Percentiles rank a stretch among this genome's conserved stretches.
These are phyloP conservation scores for Russula sp. DNA, from an alignment of 768 basidiomycete genomes.

Conservation along the genomic window DNA sequence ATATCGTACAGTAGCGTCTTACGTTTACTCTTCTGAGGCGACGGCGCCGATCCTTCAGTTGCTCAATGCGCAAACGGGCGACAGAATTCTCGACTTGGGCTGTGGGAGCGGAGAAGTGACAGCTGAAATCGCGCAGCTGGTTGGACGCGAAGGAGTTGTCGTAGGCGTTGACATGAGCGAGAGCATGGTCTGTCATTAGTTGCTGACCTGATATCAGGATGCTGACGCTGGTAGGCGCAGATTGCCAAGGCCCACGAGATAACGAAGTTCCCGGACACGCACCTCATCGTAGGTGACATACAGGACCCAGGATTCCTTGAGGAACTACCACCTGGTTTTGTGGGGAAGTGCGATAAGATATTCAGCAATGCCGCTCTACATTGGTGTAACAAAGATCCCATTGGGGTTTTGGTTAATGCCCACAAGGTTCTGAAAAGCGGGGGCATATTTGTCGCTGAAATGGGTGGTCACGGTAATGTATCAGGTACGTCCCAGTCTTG, in stretches of 20 bases:
- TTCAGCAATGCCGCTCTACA: slow-evolving; percentile 80
- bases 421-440: slow-evolving; percentile 58
- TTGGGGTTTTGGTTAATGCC: slow-evolving; percentile 55
- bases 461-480: slow-evolving; percentile 72
- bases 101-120: slow-evolving; percentile 84
- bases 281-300: slow-evolving; percentile 44
- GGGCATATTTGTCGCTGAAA: slow-evolving; percentile 68
- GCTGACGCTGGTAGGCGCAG: slow-evolving; percentile 32
- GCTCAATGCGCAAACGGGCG: slow-evolving; percentile 57
- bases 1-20: slow-evolving; percentile 61
- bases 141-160: slow-evolving; percentile 46
- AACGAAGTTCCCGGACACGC: slow-evolving; percentile 2
- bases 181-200: slow-evolving; percentile 52
- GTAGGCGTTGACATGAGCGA: slow-evolving; percentile 66
- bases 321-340: slow-evolving; percentile 26
- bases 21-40: slow-evolving; percentile 58
- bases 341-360: slow-evolving; percentile 57
- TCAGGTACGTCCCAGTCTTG: slow-evolving; percentile 40
- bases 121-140: slow-evolving; percentile 45
- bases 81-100: slow-evolving; percentile 69
- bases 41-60: slow-evolving; percentile 52
- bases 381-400: slow-evolving; percentile 78
- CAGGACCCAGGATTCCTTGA: slow-evolving; percentile 30
- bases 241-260: slow-evolving; percentile 42
- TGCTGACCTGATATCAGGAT: neutral